Base-by-base conservation (phyloP, 139 green algal genomes). In the Coelastrella sp. region DNA sequence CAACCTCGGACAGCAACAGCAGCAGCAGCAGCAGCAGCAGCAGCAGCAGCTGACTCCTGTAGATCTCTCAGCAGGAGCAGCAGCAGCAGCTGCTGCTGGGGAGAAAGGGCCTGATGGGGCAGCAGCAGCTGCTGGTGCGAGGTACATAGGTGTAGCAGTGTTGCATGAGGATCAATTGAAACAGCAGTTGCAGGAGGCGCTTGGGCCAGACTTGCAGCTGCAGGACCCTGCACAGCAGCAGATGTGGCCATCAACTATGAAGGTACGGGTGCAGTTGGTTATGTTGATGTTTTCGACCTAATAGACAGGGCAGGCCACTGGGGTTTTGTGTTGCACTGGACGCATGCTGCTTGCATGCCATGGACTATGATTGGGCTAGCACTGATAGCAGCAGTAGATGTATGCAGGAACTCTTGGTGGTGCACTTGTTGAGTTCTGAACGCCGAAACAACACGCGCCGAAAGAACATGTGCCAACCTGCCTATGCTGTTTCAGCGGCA, bases 111-210 rank as follows among this genome's bases (percentile, higher is more conserved):
- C 68, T 91, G 84, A 80, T 93, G 65, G 81, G 92, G 32, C 32
- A 47, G 32, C 23, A 56, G 82, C 57, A 80, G 57, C 23, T 19
- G 58, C 74, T 73, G 16, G 87, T 94, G 64, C 94, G 90, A 89
- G 90, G 91, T 80, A 71, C 54, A 65, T 75, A 14, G 83, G 58
- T 23, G 83, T 78, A n/a, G 89, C 71, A 59, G 80, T 66, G 54
- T 54, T 75, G 6, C 73, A 74, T 11, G 73, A 79, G 54, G n/a
- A 83, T 6, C 71, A 74, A 6, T 47, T 73, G 54, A 64, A 13
- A 13, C 57, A 61, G 32, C 47, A 65, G 57, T 5, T 85, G 83
- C 57, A 90, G 92, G 23, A 76, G 74, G 14, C 22, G 61, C 11
- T 71, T 71, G 61, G 10, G 11, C 10, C 61, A 71, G 61, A 19